Evolutionary conservation across 1,284 basidiomycete species (phyloP).

Genomic region (Ceratobasidium sp.): DNA sequence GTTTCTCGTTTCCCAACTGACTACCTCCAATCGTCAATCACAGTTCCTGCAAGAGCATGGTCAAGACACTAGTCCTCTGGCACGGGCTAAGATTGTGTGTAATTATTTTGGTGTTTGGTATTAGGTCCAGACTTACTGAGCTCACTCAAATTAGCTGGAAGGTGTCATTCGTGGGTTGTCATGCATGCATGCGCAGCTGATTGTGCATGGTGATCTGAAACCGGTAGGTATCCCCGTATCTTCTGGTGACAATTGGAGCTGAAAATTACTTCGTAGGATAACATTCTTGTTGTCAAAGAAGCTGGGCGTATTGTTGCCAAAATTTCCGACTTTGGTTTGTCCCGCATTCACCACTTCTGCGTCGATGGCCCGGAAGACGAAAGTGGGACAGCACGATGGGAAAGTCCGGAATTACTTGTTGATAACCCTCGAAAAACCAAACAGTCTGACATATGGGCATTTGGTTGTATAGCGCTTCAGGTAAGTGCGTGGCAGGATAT

Average conservation of each 20-base stretch:
- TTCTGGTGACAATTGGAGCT: not conserved
- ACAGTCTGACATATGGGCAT: conserved; percentile 8
- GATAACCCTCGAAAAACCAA: not conserved
- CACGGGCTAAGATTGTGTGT: not conserved
- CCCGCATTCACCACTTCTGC: not conserved
- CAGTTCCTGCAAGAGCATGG: not conserved
- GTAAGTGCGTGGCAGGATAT: not conserved
- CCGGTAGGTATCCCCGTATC: not conserved
- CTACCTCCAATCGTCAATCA: no score
- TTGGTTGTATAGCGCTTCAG: conserved; percentile 19
- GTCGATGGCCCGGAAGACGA: not conserved
- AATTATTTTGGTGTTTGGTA: not conserved
- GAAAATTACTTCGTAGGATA: not conserved
- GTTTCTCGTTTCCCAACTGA: not conserved
- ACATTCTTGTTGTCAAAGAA: not conserved
- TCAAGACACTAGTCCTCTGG: not conserved
- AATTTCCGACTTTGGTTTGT: conserved; percentile 23
- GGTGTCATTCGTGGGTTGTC: conserved; percentile 6
- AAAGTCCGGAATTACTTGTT: not conserved
- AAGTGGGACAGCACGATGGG: not conserved
- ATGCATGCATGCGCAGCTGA: not conserved
- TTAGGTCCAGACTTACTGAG: no score
- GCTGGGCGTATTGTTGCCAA: not conserved
- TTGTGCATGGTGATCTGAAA: conserved; percentile 26
- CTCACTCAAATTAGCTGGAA: not conserved